These are phyloP conservation scores for Aspergillus fijiensis DNA, from an alignment of 2,329 filamentous ascomycete species.

Conservation along the genomic window DNA sequence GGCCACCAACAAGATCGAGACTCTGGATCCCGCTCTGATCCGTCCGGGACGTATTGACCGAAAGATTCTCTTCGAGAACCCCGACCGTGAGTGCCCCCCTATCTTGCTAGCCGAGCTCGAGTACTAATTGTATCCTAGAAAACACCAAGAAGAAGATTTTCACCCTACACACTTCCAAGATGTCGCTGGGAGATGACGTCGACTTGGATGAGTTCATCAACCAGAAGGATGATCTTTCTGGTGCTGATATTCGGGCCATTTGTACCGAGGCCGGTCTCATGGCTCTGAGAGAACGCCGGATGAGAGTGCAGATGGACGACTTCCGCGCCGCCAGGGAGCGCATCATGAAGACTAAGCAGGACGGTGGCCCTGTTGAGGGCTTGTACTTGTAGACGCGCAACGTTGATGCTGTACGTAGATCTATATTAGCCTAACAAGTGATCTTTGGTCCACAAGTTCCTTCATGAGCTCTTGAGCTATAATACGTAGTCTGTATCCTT, in stretches of 20 bases:
- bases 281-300: constrained; percentile 88
- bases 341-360: constrained; percentile 96
- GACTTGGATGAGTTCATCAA: constrained; percentile 98
- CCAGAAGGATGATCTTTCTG: constrained; percentile 95
- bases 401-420: constrained; percentile 14
- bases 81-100: constrained; percentile 57
- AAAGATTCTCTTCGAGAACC: constrained; percentile 83
- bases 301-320: constrained; percentile 99
- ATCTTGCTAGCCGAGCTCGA: background rate
- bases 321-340: constrained; percentile 90
- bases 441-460: constrained; percentile 10
- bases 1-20: constrained; percentile 99
- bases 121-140: constrained; percentile 48
- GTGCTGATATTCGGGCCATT: constrained; percentile 98
- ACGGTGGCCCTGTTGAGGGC: constrained; percentile 89
- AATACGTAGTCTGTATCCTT: too few species aligned
- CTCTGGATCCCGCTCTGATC: constrained; percentile 91
- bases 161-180: constrained; percentile 95
- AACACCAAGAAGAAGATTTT: constrained; percentile 98
- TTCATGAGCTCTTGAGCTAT: constrained; percentile 28
- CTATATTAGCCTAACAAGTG: constrained; percentile 8
- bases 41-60: constrained; percentile 96
- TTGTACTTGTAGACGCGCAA: constrained; percentile 77
- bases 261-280: constrained; percentile 95
- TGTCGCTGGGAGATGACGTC: constrained; percentile 95